Base-by-base conservation (phyloP, 495 filamentous ascomycete species). In the Trichoderma asperelloides region DNA sequence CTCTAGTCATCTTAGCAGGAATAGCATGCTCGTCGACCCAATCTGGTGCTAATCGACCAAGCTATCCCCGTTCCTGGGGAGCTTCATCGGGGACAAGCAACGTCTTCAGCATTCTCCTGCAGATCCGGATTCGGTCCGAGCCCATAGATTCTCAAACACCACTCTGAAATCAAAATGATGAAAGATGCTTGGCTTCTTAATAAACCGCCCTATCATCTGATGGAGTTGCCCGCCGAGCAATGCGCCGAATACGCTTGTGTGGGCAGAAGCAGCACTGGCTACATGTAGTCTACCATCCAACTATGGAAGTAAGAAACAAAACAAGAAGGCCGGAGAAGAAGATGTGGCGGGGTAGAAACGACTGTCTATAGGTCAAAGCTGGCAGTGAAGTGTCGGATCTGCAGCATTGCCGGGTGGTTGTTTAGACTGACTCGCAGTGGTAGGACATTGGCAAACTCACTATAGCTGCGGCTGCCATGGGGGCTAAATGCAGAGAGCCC, bases 101-200 rank as follows among this genome's bases (percentile, higher is more conserved):
- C 9, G 8, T 60, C 55, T 60, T 15, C 11, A 21, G 11, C 55
- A 30, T 9, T 27, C 12, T 30, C 23, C 6, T 21, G 55, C 55
- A 28, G 55, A 60, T 60, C 55, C 55, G 55, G 55, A 60, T 28
- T 60, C 55, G 55, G 55, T 60, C 55, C 55, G 55, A 60, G 55
- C 55, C 55, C 28, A 60, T 11, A 60, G 25, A 12, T 8, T 60
- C 55, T 60, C 0, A 15, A 30, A 60, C 30, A 25, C 27, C 12
- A 60, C 55, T 25, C 55, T 28, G 1, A 16, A 25, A 3, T 28
- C 12, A 2, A 30, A 30, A 60, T 11, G 27, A 7, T 4, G 27
- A 25, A 28, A 11, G 11, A 60, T 60, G 27, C 55, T 15, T 30
- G 27, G 55, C 55, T 30, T 0, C 18, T n/a, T 51, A n/a, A 21